phyloP scores from a whole-genome alignment of 345 rosid species.

The Diplotaxis tenuifolia region DNA sequence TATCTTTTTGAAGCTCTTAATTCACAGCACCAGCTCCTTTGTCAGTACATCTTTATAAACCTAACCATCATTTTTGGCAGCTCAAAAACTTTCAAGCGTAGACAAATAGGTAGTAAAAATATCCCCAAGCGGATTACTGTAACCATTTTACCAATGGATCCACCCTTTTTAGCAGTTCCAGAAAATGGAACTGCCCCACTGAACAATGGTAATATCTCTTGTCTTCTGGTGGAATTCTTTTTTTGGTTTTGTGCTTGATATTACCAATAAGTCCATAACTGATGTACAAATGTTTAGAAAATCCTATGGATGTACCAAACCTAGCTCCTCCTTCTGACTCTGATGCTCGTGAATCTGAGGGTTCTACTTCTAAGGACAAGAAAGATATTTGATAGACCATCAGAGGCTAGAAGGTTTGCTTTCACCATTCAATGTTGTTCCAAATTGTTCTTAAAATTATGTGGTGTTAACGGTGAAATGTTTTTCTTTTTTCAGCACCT shows the following conservation, averaged over 20 bases:
- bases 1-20: too few species aligned
- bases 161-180: slow-evolving; percentile 42
- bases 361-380: slow-evolving; percentile 58
- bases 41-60: not conserved
- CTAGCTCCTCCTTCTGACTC: slow-evolving; percentile 58
- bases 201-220: slow-evolving; percentile 49
- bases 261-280: slow-evolving; percentile 25
- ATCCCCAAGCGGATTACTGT: slow-evolving; percentile 44
- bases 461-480: too few species aligned
- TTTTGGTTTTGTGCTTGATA: slow-evolving; percentile 8
- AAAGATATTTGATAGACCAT: slow-evolving; percentile 62
- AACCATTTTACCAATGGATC: slow-evolving; percentile 64
- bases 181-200: slow-evolving; percentile 40
- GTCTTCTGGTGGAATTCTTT: not conserved
- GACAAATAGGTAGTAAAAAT: slow-evolving; percentile 39
- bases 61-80: slow-evolving; percentile 48
- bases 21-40: not conserved
- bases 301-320: slow-evolving; percentile 53
- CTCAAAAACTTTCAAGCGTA: slow-evolving; percentile 54
- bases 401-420: slow-evolving; percentile 79
- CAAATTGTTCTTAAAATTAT: too few species aligned
- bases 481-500: too few species aligned
- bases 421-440: too few species aligned
- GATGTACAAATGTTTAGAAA: slow-evolving; percentile 49
- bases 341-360: slow-evolving; percentile 56